Conservation (phyloP, 345 rosid genomes). For the Aquilaria sinensis region DNA sequence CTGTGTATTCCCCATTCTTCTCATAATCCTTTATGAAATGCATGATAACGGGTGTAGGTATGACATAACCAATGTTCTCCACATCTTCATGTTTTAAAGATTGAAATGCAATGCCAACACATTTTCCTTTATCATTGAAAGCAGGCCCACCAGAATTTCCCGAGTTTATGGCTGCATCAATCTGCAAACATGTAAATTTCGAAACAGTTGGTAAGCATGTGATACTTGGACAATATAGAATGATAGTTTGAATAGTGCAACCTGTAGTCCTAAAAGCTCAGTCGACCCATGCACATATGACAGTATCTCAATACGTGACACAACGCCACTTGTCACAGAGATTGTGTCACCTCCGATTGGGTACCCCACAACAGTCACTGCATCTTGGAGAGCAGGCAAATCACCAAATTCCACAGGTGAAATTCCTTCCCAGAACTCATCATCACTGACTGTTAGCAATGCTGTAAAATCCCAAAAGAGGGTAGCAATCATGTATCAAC, state of each 20-base stretch:
- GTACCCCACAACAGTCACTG: constrained; percentile 95
- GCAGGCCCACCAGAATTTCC: constrained; percentile 99
- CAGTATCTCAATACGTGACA: constrained; percentile 84
- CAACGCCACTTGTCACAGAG: constrained; percentile 96
- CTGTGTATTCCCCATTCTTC: constrained; percentile 82
- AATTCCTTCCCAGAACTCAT: constrained; percentile 93
- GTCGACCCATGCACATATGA: constrained; percentile 93
- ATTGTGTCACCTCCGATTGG: constrained; percentile 96
- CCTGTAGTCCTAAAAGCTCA: constrained; percentile 93
- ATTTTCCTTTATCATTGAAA: constrained; percentile 79
- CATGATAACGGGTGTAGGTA: constrained; percentile 86
- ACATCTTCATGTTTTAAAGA: constrained; percentile 91
- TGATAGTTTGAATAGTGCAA: constrained; percentile 4
- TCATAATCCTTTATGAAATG: constrained; percentile 90
- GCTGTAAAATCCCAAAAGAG: constrained; percentile 35
- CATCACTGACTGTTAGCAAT: constrained; percentile 62
- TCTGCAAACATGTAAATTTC: constrained; percentile 33
- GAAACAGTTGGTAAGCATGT: neutral
- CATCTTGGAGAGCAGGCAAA: constrained; percentile 93
- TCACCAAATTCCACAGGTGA: constrained; percentile 85
- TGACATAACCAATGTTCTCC: constrained; percentile 92
- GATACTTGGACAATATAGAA: neutral
- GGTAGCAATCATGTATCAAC: neutral
- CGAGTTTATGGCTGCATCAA: constrained; percentile 95
- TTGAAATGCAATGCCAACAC: constrained; percentile 98